Evolutionary conservation across 1,284 basidiomycete species (phyloP).

Genomic region (Paramarasmius palmivorus): DNA sequence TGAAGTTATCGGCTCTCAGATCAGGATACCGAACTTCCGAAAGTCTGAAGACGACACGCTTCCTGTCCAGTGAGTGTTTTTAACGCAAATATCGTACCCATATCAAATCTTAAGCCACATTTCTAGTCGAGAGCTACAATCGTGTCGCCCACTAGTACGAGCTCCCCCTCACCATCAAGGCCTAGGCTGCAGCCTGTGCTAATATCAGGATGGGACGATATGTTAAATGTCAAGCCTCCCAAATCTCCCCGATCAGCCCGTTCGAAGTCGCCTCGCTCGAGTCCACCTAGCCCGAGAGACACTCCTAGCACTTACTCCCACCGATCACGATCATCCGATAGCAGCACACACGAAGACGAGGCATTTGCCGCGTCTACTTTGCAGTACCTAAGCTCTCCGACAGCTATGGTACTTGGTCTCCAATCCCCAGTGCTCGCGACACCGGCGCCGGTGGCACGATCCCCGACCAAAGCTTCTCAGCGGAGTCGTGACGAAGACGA

Average conservation of each 20-base stretch:
- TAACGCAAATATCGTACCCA: not conserved
- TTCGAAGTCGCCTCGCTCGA: constrained; percentile 19
- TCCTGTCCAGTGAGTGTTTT: constrained; percentile 6
- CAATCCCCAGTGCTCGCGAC: constrained; percentile 21
- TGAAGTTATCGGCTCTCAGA: not conserved
- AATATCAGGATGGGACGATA: constrained; percentile 56
- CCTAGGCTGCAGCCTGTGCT: constrained; percentile 19
- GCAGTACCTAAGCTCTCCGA: constrained; percentile 42
- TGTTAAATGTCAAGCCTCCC: constrained; percentile 35
- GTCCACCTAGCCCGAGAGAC: constrained; percentile 22
- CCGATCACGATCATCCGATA: constrained; percentile 5
- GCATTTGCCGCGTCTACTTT: constrained; percentile 49
- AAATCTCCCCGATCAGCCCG: constrained; percentile 17
- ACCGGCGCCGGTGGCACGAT: constrained; percentile 14
- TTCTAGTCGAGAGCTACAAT: not conserved
- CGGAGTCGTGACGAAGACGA: not conserved
- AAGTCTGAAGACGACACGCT: constrained; percentile 1
- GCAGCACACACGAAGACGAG: constrained; percentile 36
- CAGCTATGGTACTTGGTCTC: constrained; percentile 37
- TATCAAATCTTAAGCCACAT: not conserved
- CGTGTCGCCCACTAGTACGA: constrained; percentile 14
- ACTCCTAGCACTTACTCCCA: constrained; percentile 24
- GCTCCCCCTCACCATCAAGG: constrained; percentile 11
- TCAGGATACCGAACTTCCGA: not conserved
- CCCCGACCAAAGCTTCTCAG: not conserved